A percentile compares a stretch with the other conserved stretches of the same genome.
These are phyloP conservation scores for Crithidia expoeki DNA, from an alignment of 208 protist species.

Conservation along the genomic window DNA sequence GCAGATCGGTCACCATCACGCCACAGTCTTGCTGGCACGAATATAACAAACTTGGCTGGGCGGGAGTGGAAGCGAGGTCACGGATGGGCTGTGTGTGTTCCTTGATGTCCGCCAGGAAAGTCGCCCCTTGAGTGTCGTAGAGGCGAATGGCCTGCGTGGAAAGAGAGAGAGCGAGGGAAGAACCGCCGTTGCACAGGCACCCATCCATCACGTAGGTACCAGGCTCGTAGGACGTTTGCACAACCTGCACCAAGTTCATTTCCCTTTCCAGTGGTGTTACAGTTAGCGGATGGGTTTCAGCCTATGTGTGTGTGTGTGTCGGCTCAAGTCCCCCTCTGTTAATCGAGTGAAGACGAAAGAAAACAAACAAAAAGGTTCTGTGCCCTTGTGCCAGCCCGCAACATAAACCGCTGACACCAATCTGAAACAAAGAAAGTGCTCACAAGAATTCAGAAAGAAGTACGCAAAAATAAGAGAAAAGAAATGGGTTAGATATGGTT, in stretches of 20 bases:
- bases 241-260: constrained; percentile 55
- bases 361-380: too few species aligned
- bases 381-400: too few species aligned
- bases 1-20: constrained; percentile 78
- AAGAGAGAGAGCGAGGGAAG: constrained; percentile 57
- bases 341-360: too few species aligned
- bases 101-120: constrained; percentile 48
- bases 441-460: too few species aligned
- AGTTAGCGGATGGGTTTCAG: background rate
- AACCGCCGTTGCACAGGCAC: constrained; percentile 59
- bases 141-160: constrained; percentile 64
- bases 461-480: too few species aligned
- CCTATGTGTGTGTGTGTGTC: background rate
- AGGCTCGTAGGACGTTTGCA: constrained; percentile 60
- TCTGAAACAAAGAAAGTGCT: too few species aligned
- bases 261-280: background rate
- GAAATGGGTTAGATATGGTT: too few species aligned
- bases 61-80: constrained; percentile 53
- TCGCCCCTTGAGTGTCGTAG: constrained; percentile 62
- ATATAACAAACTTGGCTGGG: constrained; percentile 60
- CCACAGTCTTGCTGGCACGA: constrained; percentile 80
- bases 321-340: too few species aligned
- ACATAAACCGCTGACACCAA: too few species aligned
- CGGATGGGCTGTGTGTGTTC: constrained; percentile 72
- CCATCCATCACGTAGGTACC: constrained; percentile 74